Base-by-base conservation (phyloP, 2,329 filamentous ascomycete genomes). In the Penicillium digitatum region DNA sequence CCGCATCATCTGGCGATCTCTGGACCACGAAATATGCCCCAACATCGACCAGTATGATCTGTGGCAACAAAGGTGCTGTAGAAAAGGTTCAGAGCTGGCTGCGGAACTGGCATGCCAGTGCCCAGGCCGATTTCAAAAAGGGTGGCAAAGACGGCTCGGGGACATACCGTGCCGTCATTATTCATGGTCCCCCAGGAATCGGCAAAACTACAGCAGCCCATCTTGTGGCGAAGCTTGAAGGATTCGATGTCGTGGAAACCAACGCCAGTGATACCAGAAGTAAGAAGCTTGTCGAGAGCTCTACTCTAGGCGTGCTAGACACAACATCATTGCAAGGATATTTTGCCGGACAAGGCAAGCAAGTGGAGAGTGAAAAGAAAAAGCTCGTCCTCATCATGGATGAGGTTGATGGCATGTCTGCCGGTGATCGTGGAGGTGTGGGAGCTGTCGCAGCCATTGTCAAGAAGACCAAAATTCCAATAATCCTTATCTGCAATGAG, bases 401-500 rank as follows among this genome's bases (percentile, higher is more conserved):
- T 65, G 94, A 99, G 74, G 94, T 99, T 5, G 94, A 99, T 67
- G 94, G 94, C 49, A 97, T 99, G 94, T 97, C 93, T 58, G 92
- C 90, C 34, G 94, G 94, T 69, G 94, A 99, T 70, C 87, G 94
- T 58, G 94, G 94, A 62, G 94, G 94, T 72, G 94, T 99, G 45
- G 94, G 92, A 48, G 94, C 94, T 29, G 80, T 99, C 54, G 93
- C 94, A 54, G 90, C 94, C 55, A 88, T 96, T 51, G 96, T 93
- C 80, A 96, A 89, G 77, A 96, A 95, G 79, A 94, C 92, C 0
- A 86, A 94, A 64, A 86, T 99, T 24, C 94, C 94, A 0, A 87
- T 99, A 70, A 97, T 99, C 63, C 81, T 99, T 52, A 97, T 99
- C 64, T 99, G 94, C 82, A 99, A 99, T 72, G 94, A 99, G 69